A percentile compares a stretch with the other conserved stretches of the same genome.
Evolutionary conservation across 768 basidiomycete species (phyloP).

Genomic region (Russula abietina): DNA sequence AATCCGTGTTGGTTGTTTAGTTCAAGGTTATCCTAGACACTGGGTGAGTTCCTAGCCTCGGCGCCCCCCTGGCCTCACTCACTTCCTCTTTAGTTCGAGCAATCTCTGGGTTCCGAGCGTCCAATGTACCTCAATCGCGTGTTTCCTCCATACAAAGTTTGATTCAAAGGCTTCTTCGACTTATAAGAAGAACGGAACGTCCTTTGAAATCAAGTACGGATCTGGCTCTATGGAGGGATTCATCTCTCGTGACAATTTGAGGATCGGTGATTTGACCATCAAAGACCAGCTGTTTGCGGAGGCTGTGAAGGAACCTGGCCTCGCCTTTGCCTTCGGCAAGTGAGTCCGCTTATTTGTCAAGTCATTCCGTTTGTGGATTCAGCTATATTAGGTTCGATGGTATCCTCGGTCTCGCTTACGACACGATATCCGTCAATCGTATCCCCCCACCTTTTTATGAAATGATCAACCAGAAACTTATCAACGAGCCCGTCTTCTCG

Average conservation of each 20-base stretch:
- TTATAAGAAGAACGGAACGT: conserved; percentile 83
- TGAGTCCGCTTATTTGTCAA: conserved; percentile 36
- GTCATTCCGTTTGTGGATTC: background rate
- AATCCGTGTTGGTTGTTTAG: conserved; percentile 31
- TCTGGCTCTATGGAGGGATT: conserved; percentile 96
- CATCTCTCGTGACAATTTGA: conserved; percentile 75
- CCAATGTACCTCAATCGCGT: conserved; percentile 80
- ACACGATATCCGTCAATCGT: conserved; percentile 92
- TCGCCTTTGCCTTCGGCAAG: conserved; percentile 96
- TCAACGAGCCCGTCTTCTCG: conserved; percentile 85
- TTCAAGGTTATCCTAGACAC: conserved; percentile 97
- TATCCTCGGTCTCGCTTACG: conserved; percentile 88
- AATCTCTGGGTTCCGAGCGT: conserved; percentile 92
- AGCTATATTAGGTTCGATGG: conserved; percentile 72
- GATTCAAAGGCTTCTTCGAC: conserved; percentile 72
- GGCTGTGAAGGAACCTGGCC: conserved; percentile 91
- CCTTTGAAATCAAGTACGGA: conserved; percentile 90
- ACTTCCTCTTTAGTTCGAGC: conserved; percentile 52
- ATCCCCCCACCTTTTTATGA: conserved; percentile 92
- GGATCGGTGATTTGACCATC: conserved; percentile 79
- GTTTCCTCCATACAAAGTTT: conserved; percentile 93
- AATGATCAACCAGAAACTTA: conserved; percentile 76
- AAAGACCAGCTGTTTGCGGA: conserved; percentile 85
- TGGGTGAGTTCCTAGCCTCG: conserved; percentile 42
- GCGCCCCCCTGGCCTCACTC: conserved; percentile 4